Base-by-base conservation (phyloP, 2,329 filamentous ascomycete genomes). In the Nothophaeocryptopus gaeumannii region DNA sequence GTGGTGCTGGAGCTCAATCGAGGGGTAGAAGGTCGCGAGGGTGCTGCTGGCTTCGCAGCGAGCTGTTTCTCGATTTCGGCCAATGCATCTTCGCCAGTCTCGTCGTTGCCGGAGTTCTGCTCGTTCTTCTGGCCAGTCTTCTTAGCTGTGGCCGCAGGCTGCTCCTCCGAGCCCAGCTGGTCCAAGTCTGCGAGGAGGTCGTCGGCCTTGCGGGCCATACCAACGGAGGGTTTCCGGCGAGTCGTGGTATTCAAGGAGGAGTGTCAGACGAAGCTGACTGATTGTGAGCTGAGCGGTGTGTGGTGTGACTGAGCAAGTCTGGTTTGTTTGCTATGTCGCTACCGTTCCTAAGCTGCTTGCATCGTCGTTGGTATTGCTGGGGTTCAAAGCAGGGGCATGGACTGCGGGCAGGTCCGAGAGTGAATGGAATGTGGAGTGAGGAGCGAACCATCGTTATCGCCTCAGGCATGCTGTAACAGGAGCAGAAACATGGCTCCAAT, bases 31-130 rank as follows among this genome's bases (percentile, higher is more conserved):
- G 92, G 88, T 40, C 91, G 84, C 56, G 84, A 84, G 53, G 75
- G 37, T 85, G 82, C 81, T 54, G 75, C 65, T 30, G 88, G 80
- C 64, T 85, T 77, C 68, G 88, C 83, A 46, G 82, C 78, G 62
- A 83, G 88, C 37, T 95, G 81, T 61, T 85, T 84, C 68, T 95
- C 89, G 54, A 97, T 81, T 62, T 96, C 91, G 55, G 90, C 90
- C 34, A 97, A 80, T 50, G 92, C 83, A 67, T 96, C 90, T 61
- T 88, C 80, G 29, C 44, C 51, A 26, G 20, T 26, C 14, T 50
- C 62, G 85, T 79, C 60, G 63, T 59, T 56, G 13, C 59, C 51
- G 12, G 32, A 42, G 30, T 46, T n/a, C 48, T 41, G 53, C 47
- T 46, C 65, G 64, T 53, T 69, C 61, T 47, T 70, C 66, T 43